Percentiles rank a stretch among this genome's conserved stretches.
phyloP scores from a whole-genome alignment of 768 basidiomycete genomes.

The Pleurotus cornucopiae region DNA sequence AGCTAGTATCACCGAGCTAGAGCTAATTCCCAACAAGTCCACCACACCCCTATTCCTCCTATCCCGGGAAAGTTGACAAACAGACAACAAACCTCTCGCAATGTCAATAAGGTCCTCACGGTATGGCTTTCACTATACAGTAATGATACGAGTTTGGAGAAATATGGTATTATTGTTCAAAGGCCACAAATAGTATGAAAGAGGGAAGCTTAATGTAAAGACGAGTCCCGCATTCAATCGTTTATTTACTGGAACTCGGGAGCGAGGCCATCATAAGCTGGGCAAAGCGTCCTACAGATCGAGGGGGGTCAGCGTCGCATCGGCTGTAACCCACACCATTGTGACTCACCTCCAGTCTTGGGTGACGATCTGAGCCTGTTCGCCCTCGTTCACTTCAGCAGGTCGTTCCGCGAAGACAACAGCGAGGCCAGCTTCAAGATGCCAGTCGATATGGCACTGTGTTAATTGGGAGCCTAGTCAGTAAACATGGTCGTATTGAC shows the following conservation, averaged over 20 bases:
- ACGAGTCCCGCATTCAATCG: too few species aligned
- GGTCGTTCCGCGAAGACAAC: conserved; percentile 28
- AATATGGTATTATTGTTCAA: too few species aligned
- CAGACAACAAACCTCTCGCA: too few species aligned
- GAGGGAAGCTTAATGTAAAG: too few species aligned
- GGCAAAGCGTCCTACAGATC: not conserved
- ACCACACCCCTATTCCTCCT: too few species aligned
- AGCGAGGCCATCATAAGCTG: conserved; percentile 4
- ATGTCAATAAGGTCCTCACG: too few species aligned
- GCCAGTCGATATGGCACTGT: conserved; percentile 30
- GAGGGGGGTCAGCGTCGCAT: not conserved
- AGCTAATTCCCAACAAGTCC: too few species aligned
- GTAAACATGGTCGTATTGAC: not conserved
- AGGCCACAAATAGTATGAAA: too few species aligned
- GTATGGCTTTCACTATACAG: too few species aligned
- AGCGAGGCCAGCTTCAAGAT: conserved; percentile 31
- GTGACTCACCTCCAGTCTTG: conserved; percentile 22
- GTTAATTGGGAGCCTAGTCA: not conserved
- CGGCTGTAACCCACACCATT: not conserved
- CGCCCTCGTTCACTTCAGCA: conserved; percentile 20
- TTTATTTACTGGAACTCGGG: conserved; percentile 7
- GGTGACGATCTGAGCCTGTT: conserved; percentile 25
- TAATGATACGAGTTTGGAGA: too few species aligned
- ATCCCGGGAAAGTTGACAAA: too few species aligned
- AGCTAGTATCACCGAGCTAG: too few species aligned